Conservation (phyloP, 164 flowering plant genomes). For the Vitis amurensis region DNA sequence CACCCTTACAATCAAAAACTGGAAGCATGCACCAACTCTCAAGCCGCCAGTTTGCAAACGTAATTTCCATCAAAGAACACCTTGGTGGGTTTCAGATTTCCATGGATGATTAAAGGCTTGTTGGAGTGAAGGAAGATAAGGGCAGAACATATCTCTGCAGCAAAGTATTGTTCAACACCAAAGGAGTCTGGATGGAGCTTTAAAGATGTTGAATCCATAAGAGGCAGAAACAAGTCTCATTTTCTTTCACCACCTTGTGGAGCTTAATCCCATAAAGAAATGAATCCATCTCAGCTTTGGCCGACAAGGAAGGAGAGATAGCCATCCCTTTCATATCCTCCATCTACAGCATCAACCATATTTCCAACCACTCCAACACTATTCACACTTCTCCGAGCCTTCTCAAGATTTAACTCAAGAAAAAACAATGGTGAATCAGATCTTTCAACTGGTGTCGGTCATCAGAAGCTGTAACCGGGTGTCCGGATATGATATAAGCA, state of each 20-base stretch:
- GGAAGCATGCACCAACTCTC: constrained; percentile 15
- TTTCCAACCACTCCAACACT: too few relatives aligned
- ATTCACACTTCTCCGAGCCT: too few relatives aligned
- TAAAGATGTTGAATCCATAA: constrained; percentile 35
- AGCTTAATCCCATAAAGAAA: constrained; percentile 81
- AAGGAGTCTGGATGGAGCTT: constrained; percentile 49
- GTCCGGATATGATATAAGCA: too few relatives aligned
- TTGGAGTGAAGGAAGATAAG: constrained; percentile 63
- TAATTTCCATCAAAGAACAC: constrained; percentile 58
- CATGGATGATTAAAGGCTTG: constrained; percentile 46
- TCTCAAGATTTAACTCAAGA: too few relatives aligned
- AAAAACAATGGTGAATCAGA: too few relatives aligned
- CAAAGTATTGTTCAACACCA: constrained; percentile 67
- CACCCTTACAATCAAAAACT: too few relatives aligned
- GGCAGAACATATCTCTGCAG: constrained; percentile 70
- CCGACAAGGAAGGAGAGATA: too few relatives aligned
- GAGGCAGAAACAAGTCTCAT: constrained; percentile 66
- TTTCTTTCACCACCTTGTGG: constrained; percentile 89
- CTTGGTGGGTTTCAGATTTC: constrained; percentile 61
- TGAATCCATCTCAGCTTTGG: constrained; percentile 44
- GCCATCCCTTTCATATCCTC: too few relatives aligned
- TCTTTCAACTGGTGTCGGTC: too few relatives aligned
- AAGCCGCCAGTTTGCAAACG: constrained; percentile 54
- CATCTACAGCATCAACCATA: too few relatives aligned
- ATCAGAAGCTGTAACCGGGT: too few relatives aligned